A percentile compares a stretch with the other conserved stretches of the same genome.
Conservation (phyloP, 2,329 filamentous ascomycete species). For the Aspergillus eucalypticola region DNA sequence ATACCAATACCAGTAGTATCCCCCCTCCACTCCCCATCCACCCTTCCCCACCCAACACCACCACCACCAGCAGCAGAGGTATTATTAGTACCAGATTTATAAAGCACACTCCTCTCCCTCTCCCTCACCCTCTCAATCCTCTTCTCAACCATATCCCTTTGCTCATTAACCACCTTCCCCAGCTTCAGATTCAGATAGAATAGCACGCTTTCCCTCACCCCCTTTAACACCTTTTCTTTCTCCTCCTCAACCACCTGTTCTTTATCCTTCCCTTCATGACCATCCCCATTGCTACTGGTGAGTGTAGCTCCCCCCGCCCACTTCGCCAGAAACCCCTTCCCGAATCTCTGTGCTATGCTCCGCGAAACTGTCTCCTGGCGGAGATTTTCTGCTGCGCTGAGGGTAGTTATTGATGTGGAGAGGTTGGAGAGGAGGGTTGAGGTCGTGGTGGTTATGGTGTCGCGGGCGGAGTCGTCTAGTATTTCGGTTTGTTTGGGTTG, state of each 20-base stretch:
- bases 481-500: slow-evolving; percentile 51
- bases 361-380: slow-evolving; percentile 73
- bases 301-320: too few species aligned
- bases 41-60: slow-evolving; percentile 5
- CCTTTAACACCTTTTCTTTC: slow-evolving; percentile 63
- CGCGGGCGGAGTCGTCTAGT: slow-evolving; percentile 78
- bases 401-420: slow-evolving; percentile 74
- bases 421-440: slow-evolving; percentile 83
- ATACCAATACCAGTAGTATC: too few species aligned
- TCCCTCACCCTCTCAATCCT: slow-evolving; percentile 81
- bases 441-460: slow-evolving; percentile 83
- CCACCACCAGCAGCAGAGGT: too few species aligned
- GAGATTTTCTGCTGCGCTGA: slow-evolving; percentile 79
- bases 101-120: slow-evolving; percentile 81
- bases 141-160: slow-evolving; percentile 91
- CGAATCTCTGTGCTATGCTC: slow-evolving; percentile 72
- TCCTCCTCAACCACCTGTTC: slow-evolving; percentile 76
- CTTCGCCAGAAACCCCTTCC: too few species aligned
- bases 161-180: slow-evolving; percentile 73
- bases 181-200: slow-evolving; percentile 77
- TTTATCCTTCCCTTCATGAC: slow-evolving; percentile 55
- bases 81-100: too few species aligned
- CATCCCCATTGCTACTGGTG: too few species aligned
- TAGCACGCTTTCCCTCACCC: slow-evolving; percentile 78
- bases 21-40: neutral